These are phyloP conservation scores for Hippophae tibetana DNA, from an alignment of 306 rosid genomes.

Conservation along the genomic window DNA sequence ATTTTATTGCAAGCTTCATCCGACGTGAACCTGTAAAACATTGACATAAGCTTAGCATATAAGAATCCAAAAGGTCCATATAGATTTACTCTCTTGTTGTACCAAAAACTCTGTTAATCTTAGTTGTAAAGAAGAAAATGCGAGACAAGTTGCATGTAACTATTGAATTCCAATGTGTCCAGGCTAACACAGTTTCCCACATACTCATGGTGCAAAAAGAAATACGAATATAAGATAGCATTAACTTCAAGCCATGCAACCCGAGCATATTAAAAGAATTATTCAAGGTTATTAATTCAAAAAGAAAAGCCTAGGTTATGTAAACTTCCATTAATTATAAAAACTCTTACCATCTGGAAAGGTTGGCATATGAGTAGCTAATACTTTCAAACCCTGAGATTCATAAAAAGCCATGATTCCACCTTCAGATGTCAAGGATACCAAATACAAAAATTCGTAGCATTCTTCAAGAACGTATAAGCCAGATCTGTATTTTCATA, in stretches of 20 bases:
- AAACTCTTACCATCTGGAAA: constrained; percentile 57
- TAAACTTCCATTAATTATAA: neutral
- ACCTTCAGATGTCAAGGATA: constrained; percentile 51
- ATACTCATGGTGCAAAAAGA: too few relatives aligned
- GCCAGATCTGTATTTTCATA: constrained; percentile 37
- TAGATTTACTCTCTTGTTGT: too few relatives aligned
- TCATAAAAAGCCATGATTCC: constrained; percentile 45
- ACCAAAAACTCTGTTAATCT: too few relatives aligned
- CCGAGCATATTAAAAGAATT: too few relatives aligned
- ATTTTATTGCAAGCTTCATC: constrained; percentile 55
- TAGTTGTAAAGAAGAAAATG: too few relatives aligned
- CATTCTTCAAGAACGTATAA: constrained; percentile 59
- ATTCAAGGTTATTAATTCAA: too few relatives aligned
- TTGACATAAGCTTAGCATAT: constrained; percentile 18
- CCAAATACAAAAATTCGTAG: constrained; percentile 73
- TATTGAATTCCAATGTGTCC: too few relatives aligned
- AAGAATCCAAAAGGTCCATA: constrained; percentile 6
- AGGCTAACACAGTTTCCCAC: too few relatives aligned
- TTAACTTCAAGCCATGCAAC: too few relatives aligned
- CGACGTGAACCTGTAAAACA: constrained; percentile 53
- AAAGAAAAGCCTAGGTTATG: neutral
- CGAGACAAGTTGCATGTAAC: too few relatives aligned
- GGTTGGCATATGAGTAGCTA: constrained; percentile 54
- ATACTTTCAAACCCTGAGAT: constrained; percentile 46
- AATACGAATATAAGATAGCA: too few relatives aligned